These are phyloP conservation scores for Neofusicoccum laricinum DNA, from an alignment of 2,329 filamentous ascomycete genomes.

Conservation along the genomic window DNA sequence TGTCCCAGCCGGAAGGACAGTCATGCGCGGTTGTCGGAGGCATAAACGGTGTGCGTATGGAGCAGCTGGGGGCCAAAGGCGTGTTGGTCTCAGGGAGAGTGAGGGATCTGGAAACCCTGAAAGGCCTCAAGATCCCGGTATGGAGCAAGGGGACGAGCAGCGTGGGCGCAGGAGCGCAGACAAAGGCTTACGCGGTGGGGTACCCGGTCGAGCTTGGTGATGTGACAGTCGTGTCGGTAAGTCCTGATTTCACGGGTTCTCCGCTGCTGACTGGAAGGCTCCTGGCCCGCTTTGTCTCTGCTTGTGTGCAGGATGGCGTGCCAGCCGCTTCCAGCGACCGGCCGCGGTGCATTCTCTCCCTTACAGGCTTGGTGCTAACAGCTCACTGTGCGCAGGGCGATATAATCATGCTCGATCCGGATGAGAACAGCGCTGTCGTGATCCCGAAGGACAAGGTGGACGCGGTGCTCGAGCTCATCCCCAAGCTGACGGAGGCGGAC, in stretches of 20 bases:
- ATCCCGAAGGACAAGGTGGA: conserved; percentile 62
- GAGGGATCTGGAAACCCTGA: conserved; percentile 63
- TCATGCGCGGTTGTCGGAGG: conserved; percentile 72
- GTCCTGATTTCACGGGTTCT: not conserved
- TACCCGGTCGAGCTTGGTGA: conserved; percentile 35
- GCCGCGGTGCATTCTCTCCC: no score
- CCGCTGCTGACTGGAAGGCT: not conserved
- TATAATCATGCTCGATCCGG: conserved; percentile 66
- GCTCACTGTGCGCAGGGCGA: conserved; percentile 51
- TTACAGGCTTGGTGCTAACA: no score
- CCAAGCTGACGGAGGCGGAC: conserved; percentile 43
- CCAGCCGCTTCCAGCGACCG: no score
- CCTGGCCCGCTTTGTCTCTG: not conserved
- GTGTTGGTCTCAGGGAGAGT: conserved; percentile 67
- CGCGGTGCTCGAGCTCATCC: conserved; percentile 60
- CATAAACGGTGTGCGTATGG: conserved; percentile 71
- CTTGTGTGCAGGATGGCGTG: not conserved
- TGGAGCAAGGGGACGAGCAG: conserved; percentile 58
- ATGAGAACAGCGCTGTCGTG: conserved; percentile 64
- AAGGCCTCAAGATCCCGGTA: conserved; percentile 46
- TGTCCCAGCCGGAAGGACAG: conserved; percentile 64
- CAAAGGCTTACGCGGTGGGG: conserved; percentile 55
- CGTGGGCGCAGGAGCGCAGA: conserved; percentile 56
- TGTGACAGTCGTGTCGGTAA: conserved; percentile 34
- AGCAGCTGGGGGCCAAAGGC: conserved; percentile 56